phyloP scores from a whole-genome alignment of 169 alveolate species.

The Plasmodium coatneyi region DNA sequence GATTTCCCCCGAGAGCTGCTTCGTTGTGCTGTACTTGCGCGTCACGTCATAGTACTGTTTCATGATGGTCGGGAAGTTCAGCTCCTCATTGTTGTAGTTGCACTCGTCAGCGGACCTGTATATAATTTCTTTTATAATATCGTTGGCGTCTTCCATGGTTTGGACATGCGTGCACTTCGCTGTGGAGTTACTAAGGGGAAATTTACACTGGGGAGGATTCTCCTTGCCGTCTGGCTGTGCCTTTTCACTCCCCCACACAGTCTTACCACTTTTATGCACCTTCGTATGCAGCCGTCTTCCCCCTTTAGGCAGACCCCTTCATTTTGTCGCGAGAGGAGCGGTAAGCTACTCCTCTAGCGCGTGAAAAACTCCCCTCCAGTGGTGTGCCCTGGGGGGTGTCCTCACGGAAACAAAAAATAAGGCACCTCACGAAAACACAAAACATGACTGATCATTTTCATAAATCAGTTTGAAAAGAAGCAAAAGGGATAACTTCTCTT shows the following conservation, averaged over 20 bases:
- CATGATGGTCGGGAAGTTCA: constrained; percentile 29
- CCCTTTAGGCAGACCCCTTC: background rate
- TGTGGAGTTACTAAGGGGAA: background rate
- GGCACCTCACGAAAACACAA: background rate
- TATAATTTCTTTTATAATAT: constrained; percentile 58
- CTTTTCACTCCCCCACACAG: background rate
- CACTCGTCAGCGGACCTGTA: constrained; percentile 67
- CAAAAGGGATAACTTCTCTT: background rate
- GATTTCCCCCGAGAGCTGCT: constrained; percentile 24
- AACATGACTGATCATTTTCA: background rate
- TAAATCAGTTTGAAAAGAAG: background rate
- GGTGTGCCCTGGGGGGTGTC: background rate
- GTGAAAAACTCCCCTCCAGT: background rate
- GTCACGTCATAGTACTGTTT: constrained; percentile 37
- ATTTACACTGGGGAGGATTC: background rate
- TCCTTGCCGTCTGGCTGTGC: background rate
- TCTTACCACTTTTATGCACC: background rate
- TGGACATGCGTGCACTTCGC: background rate
- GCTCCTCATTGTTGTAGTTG: constrained; percentile 38
- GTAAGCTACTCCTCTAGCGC: background rate
- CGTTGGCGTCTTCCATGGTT: constrained; percentile 27
- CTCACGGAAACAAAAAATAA: background rate
- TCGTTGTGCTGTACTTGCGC: constrained; percentile 7
- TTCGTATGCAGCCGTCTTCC: background rate
- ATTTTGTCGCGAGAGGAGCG: background rate